Percentiles rank a stretch among this genome's conserved stretches.
phyloP scores from a whole-genome alignment of 2,329 filamentous ascomycete genomes.

The Diaporthe australafricana region DNA sequence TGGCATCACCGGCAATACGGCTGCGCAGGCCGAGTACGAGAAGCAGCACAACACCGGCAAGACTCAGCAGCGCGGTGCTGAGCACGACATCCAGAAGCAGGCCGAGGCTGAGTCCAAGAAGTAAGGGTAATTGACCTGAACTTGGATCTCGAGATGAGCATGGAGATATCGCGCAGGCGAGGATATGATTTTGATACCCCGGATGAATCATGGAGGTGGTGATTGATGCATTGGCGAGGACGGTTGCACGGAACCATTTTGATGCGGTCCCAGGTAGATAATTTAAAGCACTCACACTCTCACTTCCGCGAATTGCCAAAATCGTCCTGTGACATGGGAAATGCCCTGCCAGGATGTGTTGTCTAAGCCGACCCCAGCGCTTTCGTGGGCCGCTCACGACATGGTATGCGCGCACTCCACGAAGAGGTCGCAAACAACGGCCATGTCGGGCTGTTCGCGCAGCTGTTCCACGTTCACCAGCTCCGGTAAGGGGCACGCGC shows the following conservation, averaged over 20 bases:
- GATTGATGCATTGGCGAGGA: neutral
- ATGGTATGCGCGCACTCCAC: constrained; percentile 50
- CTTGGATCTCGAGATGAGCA: neutral
- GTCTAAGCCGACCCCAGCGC: too few relatives aligned
- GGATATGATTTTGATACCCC: constrained; percentile 36
- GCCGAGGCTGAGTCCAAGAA: constrained; percentile 54
- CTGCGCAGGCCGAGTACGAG: constrained; percentile 73
- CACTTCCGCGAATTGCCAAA: too few relatives aligned
- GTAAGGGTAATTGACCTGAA: neutral
- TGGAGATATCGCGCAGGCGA: neutral
- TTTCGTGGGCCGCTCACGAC: too few relatives aligned
- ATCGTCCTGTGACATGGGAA: too few relatives aligned
- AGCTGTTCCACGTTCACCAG: constrained; percentile 50
- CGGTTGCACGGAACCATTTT: neutral
- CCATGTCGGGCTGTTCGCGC: constrained; percentile 45
- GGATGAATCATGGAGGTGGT: neutral
- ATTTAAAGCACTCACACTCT: neutral
- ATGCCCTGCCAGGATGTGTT: too few relatives aligned
- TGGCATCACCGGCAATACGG: constrained; percentile 77
- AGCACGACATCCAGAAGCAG: constrained; percentile 83
- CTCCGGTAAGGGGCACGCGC: constrained; percentile 51
- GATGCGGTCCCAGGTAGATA: neutral
- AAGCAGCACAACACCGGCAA: constrained; percentile 81
- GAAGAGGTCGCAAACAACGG: constrained; percentile 46
- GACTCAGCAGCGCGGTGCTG: constrained; percentile 84